Conservation (phyloP, 345 rosid genomes). For the Psidium guajava region DNA sequence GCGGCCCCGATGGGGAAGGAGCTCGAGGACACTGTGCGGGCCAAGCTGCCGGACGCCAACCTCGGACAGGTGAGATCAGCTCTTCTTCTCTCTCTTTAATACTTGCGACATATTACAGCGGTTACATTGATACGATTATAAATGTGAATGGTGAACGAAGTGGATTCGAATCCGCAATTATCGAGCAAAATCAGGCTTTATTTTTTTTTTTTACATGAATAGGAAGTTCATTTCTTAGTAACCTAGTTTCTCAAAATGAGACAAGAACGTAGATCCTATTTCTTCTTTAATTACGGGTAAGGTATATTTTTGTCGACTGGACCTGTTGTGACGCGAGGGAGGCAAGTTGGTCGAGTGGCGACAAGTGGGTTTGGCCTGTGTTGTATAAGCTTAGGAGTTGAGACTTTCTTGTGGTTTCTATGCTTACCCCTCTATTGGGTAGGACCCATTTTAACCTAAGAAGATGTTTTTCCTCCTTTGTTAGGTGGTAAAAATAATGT, state of each 20-base stretch:
- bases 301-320: not conserved
- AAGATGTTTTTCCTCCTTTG: not conserved
- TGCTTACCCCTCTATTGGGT: not conserved
- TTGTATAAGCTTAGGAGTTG: not conserved
- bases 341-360: not conserved
- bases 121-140: not conserved
- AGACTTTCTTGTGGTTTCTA: not conserved
- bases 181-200: not conserved
- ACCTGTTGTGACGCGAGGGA: not conserved
- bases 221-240: too few relatives aligned
- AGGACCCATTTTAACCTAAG: not conserved
- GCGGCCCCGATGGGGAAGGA: conserved; percentile 93
- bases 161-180: not conserved
- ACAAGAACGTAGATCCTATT: not conserved
- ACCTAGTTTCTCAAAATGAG: not conserved
- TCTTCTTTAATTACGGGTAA: not conserved
- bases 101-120: not conserved
- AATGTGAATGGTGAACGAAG: not conserved
- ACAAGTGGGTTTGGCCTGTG: not conserved
- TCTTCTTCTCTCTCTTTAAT: not conserved
- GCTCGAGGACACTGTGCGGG: conserved; percentile 64
- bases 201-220: too few relatives aligned
- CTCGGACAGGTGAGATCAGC: conserved; percentile 66
- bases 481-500: not conserved
- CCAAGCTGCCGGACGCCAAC: conserved; percentile 63